These are phyloP conservation scores for Suillus occidentalis DNA, from an alignment of 768 basidiomycete species.

Conservation along the genomic window DNA sequence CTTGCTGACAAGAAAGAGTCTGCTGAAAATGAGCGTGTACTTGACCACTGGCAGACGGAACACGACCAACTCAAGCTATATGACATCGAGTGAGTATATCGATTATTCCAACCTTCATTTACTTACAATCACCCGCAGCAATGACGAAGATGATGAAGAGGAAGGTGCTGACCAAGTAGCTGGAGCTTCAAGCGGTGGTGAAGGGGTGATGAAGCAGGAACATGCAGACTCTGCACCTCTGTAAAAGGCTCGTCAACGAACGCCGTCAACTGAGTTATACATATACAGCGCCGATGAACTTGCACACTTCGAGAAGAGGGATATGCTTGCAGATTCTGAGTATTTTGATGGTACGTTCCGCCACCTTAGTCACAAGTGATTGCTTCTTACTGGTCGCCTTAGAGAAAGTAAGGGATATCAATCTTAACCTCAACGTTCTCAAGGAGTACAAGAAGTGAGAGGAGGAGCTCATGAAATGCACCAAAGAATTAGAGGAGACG, in stretches of 20 bases:
- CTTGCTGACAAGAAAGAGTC: too few species aligned
- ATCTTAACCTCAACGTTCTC: constrained; percentile 84
- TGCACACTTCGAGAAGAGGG: constrained; percentile 63
- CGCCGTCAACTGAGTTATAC: constrained; percentile 60
- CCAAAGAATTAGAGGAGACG: constrained; percentile 79
- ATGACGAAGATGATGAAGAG: too few species aligned
- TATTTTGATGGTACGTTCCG: constrained; percentile 73
- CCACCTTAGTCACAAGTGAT: background rate
- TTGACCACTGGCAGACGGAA: too few species aligned
- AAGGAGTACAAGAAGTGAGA: constrained; percentile 90
- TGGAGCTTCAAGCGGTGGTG: constrained; percentile 32
- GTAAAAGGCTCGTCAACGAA: constrained; percentile 34
- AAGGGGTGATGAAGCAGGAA: constrained; percentile 32
- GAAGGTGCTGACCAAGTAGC: constrained; percentile 21
- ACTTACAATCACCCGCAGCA: too few species aligned
- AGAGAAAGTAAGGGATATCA: constrained; percentile 85
- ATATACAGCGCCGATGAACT: constrained; percentile 75
- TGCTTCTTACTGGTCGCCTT: constrained; percentile 9
- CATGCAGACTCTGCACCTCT: constrained; percentile 14
- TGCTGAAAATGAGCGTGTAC: too few species aligned
- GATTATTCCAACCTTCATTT: too few species aligned
- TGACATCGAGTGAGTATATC: too few species aligned
- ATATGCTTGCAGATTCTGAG: constrained; percentile 75
- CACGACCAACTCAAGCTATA: too few species aligned
- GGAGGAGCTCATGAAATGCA: constrained; percentile 87